Evolutionary conservation across 352 stramenopile species (phyloP).

Genomic region (Phytophthora chlamydospora): DNA sequence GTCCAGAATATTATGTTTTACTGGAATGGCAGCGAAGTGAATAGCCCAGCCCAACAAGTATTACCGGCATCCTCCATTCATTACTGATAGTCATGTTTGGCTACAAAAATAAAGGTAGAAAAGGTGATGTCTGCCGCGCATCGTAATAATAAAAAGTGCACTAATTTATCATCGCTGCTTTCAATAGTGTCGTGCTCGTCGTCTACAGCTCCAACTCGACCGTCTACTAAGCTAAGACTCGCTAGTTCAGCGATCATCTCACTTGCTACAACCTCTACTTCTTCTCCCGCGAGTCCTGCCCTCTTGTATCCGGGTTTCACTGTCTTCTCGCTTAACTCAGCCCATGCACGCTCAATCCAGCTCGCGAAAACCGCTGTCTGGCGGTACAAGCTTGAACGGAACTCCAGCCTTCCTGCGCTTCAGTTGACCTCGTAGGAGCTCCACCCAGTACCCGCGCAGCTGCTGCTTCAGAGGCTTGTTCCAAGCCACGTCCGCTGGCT

Average conservation of each 20-base stretch:
- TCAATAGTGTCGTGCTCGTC: conserved; percentile 7
- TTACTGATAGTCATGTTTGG: conserved; percentile 3
- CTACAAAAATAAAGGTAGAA: conserved; percentile 1
- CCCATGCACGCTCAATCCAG: neutral
- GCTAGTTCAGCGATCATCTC: conserved; percentile 8
- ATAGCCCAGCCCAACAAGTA: too few species aligned
- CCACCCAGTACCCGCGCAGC: too few species aligned
- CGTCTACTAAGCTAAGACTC: conserved; percentile 6
- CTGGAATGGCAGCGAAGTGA: too few species aligned
- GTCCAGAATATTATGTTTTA: too few species aligned
- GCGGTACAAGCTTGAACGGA: neutral
- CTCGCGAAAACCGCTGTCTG: neutral
- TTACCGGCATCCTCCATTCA: conserved; percentile 6
- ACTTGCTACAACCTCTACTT: conserved; percentile 10
- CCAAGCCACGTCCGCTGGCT: too few species aligned
- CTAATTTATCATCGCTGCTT: conserved; percentile 7
- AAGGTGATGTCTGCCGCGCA: conserved; percentile 6
- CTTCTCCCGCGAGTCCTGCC: neutral
- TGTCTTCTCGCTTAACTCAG: neutral
- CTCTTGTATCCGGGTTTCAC: neutral
- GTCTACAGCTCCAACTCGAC: conserved; percentile 3
- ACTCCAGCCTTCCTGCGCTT: neutral
- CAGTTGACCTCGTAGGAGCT: too few species aligned
- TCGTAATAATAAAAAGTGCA: too few species aligned
- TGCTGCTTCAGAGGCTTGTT: too few species aligned